phyloP scores from a whole-genome alignment of 202 grass and related monocot genomes.

The Carex arenaria region DNA sequence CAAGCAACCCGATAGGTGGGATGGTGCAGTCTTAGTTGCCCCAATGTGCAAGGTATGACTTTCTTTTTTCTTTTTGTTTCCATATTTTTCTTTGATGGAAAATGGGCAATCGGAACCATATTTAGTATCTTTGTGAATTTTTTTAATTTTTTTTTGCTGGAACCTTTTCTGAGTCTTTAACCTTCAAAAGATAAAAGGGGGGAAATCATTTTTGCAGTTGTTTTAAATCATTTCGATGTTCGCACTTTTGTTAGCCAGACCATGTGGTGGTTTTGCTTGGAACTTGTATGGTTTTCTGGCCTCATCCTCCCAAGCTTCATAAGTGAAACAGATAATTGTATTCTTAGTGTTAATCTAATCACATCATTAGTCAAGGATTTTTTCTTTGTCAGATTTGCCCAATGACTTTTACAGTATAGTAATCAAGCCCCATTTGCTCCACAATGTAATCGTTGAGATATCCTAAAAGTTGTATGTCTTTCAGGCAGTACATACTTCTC shows the following conservation, averaged over 20 bases:
- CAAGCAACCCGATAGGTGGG: slow-evolving; percentile 81
- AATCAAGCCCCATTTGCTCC: neutral
- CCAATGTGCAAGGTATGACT: slow-evolving; percentile 93
- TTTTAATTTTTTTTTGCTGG: neutral
- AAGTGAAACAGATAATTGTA: neutral
- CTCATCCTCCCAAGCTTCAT: neutral
- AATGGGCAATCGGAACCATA: neutral
- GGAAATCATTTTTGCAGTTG: neutral
- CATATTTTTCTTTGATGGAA: neutral
- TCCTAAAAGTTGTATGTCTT: neutral
- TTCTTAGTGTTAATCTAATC: neutral
- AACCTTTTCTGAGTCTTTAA: neutral
- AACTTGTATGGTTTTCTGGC: neutral
- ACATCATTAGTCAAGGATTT: neutral
- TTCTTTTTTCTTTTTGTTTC: neutral
- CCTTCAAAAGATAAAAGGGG: neutral
- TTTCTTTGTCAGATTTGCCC: neutral
- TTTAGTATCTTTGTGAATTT: neutral
- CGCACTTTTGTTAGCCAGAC: neutral
- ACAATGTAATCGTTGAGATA: neutral
- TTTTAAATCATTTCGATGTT: neutral
- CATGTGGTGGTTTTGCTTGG: neutral
- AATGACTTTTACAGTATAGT: neutral
- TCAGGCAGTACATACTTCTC: neutral
- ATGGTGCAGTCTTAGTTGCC: slow-evolving; percentile 88